A percentile compares a stretch with the other conserved stretches of the same genome.
Conservation (phyloP, 805 yeast genomes). For the Isabelozyma gotoi region DNA sequence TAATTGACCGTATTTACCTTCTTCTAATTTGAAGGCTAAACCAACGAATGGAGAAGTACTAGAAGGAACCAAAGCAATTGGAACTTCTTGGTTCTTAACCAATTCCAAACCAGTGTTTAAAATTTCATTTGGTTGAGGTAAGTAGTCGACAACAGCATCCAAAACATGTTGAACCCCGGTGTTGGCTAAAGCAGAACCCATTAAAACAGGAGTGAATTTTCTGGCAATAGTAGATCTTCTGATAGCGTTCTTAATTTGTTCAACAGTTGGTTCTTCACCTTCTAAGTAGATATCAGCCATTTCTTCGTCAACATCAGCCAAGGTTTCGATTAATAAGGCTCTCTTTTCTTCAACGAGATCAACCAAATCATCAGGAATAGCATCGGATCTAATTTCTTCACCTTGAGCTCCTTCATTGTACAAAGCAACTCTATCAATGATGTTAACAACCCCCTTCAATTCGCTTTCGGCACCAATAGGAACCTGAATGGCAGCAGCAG, state of each 20-base stretch:
- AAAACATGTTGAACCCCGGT: constrained; percentile 93
- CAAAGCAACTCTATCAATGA: constrained; percentile 81
- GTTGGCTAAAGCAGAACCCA: constrained; percentile 98
- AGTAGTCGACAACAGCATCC: constrained; percentile 92
- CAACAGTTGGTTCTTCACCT: constrained; percentile 81
- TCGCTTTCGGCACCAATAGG: constrained; percentile 94
- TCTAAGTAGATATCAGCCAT: constrained; percentile 91
- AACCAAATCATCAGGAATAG: constrained; percentile 74
- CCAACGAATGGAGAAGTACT: constrained; percentile 84
- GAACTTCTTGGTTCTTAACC: constrained; percentile 47
- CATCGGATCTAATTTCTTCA: constrained; percentile 61
- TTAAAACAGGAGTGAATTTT: constrained; percentile 96
- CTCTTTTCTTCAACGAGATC: constrained; percentile 91
- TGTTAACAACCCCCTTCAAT: constrained; percentile 85
- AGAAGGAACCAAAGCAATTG: constrained; percentile 74
- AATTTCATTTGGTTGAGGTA: constrained; percentile 94
- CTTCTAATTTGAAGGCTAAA: constrained; percentile 97
- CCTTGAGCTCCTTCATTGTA: constrained; percentile 92
- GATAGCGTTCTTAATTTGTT: constrained; percentile 85
- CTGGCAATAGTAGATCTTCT: constrained; percentile 94
- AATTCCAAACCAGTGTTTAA: constrained; percentile 87
- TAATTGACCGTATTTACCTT: constrained; percentile 96
- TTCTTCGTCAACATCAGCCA: constrained; percentile 98
- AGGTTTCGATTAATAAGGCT: constrained; percentile 78
- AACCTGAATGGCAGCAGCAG: constrained; percentile 97